A percentile compares a stretch with the other conserved stretches of the same genome.
These are phyloP conservation scores for Euryodendron excelsum DNA, from an alignment of 148 eudicot species.

Conservation along the genomic window DNA sequence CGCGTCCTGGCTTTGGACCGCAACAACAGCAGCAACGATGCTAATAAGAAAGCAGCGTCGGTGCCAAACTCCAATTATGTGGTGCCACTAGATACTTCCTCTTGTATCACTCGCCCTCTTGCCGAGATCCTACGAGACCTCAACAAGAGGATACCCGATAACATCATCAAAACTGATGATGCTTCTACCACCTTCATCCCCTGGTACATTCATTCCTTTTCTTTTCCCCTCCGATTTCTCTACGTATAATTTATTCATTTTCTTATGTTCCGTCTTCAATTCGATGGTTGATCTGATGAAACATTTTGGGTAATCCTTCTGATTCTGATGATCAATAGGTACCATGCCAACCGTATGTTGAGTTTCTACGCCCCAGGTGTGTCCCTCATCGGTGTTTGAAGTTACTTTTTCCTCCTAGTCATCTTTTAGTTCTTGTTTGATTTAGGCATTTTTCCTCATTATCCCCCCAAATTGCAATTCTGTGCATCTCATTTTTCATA, in stretches of 20 bases:
- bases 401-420: too few relatives aligned
- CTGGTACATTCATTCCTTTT: constrained; percentile 36
- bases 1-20: constrained; percentile 37
- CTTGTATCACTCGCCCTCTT: constrained; percentile 83
- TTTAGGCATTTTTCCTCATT: not conserved
- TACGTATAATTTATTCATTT: not conserved
- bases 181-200: constrained; percentile 53
- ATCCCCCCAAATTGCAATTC: not conserved
- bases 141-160: constrained; percentile 84
- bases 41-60: constrained; percentile 3
- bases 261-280: not conserved
- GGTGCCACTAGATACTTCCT: constrained; percentile 72
- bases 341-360: constrained; percentile 92
- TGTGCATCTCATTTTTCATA: not conserved
- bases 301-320: not conserved
- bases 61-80: constrained; percentile 76
- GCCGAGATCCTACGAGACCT: constrained; percentile 89
- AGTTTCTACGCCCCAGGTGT: constrained; percentile 97
- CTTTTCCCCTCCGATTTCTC: not conserved
- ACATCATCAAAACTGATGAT: constrained; percentile 39
- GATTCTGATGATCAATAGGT: constrained; percentile 39
- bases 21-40: constrained; percentile 16
- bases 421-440: not conserved
- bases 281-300: constrained; percentile 9
- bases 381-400: not conserved